Evolutionary conservation across 495 filamentous ascomycete genomes (phyloP), one percentile per base, ranked within the genome.

Genomic region (Daldinia concentrica): DNA sequence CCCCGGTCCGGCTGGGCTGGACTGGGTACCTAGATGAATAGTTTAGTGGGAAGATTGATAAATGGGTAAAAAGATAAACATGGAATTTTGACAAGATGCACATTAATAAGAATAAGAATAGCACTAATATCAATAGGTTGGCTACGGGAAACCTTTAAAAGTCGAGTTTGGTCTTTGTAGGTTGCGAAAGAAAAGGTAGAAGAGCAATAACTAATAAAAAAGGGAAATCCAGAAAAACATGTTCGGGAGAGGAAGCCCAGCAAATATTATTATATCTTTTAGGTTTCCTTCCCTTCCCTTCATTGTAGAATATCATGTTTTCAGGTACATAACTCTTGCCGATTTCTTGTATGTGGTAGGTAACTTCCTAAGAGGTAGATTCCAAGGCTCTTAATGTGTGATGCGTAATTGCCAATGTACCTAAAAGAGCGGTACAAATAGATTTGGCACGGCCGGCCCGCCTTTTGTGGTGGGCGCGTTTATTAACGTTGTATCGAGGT

Each of bases 401-500:
- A 29, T 52, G 26, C 12, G 24, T 52, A 52, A 52, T 52, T 26
- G 50, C 34, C 24, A 52, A 52, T 19, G 50, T 52, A 52, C 26
- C 26, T 22, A 48, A 48, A 48, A 55, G 41, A 50, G 58, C 39
- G 32, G 36, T 67, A 61, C 64, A 61, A 34, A 43, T 51, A 48
- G 24, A 56, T 48, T 58, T 60, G 26, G n/a, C 43, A 62, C 32
- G 60, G 59, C 55, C 59, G 69, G 64, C 63, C 69, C 64, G 69
- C 59, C 64, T 68, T 30, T 52, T 58, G 36, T 62, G 58, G 63
- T 59, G 45, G 59, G 59, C 64, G 69, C 69, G 65, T 68, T 68
- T 68, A 72, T 72, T 68, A 61, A 72, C 26, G 70, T 73, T 61
- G 60, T 58, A 73, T 68, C 48, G 64, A 54, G 19, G 14, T 51